Evolutionary conservation across 352 stramenopile species (phyloP), one percentile per base, ranked within the genome.

Genomic region (Pythium grandisporangium): DNA sequence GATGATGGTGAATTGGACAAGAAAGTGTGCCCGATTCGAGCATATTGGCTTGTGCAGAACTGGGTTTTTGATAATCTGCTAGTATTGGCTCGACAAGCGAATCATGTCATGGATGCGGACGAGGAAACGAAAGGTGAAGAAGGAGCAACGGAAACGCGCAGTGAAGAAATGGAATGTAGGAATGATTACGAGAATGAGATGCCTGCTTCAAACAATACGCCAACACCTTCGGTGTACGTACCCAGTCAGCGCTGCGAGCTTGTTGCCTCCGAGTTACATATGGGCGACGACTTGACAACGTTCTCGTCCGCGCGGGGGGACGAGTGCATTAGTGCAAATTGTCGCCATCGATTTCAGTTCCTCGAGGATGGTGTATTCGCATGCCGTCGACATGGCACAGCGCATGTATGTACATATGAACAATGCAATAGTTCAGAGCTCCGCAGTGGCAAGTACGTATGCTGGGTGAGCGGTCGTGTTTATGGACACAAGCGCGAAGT

Each of bases 21-120:
- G 21, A 70, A 74, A 23, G 76, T 89, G 37, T 89, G 76, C 32
- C 46, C 43, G 0, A 78, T 89, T 65, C 66, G 76, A 33, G 76
- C 76, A 10, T 86, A 75, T 41, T 86, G 72, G 76, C 56, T 89
- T 2, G 58, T 89, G 22, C 76, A 89, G 37, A 86, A 82, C 36
- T 89, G 76, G 76, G 36, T 89, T 27, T 86, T 81, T 26, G 76
- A 89, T 37, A 61, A 81, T 36, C 42, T 88, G 10, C 67, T 84
- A 39, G 38, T 43, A 12, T 13, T 25, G 3, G 41, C 48, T 2
- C 41, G 50, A 11, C 46, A 34, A 19, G 33, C 33, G 14, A 57
- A 47, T 14, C 23, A 30, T 11, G 17, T 16, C 13, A 21, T 44
- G 21, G 6, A 53, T 22, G 4, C 16, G 11, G 30, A 51, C 10